These are phyloP conservation scores for Prunus salicina DNA, from an alignment of 306 rosid species.

Conservation along the genomic window DNA sequence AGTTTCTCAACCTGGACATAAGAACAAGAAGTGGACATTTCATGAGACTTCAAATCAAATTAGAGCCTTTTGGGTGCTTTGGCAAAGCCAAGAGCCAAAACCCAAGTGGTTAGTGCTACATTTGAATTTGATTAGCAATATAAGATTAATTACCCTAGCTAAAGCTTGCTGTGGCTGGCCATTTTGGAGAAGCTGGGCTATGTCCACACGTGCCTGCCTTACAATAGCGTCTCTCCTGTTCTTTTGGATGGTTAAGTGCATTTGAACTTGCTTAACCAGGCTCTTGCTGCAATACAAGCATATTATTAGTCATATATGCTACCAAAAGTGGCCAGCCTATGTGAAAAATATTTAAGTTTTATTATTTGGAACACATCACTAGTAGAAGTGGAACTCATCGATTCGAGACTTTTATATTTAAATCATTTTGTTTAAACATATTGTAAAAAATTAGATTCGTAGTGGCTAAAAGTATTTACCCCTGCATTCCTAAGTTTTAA, in stretches of 20 bases:
- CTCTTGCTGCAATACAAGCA: constrained; percentile 4
- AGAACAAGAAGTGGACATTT: background rate
- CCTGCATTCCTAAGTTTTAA: too few species aligned
- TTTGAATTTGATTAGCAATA: background rate
- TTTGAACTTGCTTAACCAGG: background rate
- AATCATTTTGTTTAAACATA: too few species aligned
- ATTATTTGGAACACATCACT: too few species aligned
- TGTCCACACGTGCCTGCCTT: background rate
- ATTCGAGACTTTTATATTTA: too few species aligned
- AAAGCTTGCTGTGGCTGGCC: constrained; percentile 6
- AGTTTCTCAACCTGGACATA: constrained; percentile 5
- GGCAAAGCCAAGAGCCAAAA: background rate
- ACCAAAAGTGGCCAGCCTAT: too few species aligned
- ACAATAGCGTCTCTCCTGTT: background rate
- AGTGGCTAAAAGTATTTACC: too few species aligned
- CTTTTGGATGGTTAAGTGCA: constrained; percentile 1
- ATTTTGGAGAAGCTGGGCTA: constrained; percentile 1
- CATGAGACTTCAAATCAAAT: background rate
- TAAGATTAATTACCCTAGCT: background rate
- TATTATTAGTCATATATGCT: background rate
- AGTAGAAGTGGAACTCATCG: too few species aligned
- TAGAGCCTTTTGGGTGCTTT: background rate
- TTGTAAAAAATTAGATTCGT: too few species aligned
- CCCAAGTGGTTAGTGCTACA: background rate
- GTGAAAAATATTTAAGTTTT: too few species aligned